Percentiles rank a stretch among this genome's conserved stretches.
phyloP scores from a whole-genome alignment of 768 basidiomycete genomes.

The Rubroboletus satanas region DNA sequence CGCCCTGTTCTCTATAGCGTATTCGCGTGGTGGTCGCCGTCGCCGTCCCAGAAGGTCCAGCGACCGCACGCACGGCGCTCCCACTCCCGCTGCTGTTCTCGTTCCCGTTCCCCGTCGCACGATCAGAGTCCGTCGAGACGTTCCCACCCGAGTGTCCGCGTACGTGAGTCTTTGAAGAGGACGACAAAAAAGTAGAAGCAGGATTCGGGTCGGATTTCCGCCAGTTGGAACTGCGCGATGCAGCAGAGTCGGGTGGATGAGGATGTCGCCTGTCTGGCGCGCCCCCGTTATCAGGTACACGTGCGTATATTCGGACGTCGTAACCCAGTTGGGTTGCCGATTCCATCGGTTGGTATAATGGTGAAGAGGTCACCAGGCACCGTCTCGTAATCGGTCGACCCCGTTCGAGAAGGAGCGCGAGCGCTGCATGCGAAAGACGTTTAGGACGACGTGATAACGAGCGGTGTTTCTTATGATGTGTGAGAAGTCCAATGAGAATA shows the following conservation, averaged over 20 bases:
- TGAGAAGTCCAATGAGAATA: conserved; percentile 80
- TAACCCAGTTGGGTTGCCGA: conserved; percentile 70
- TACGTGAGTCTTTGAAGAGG: conserved; percentile 9
- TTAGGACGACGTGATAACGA: conserved; percentile 36
- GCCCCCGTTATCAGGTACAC: conserved; percentile 66
- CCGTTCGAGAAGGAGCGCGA: conserved; percentile 76
- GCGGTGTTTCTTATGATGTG: conserved; percentile 56
- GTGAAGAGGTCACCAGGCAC: conserved; percentile 77
- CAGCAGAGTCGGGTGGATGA: conserved; percentile 10
- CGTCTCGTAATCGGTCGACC: conserved; percentile 72
- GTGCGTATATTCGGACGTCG: conserved; percentile 63
- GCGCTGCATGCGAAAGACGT: conserved; percentile 72
- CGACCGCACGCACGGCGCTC: conserved; percentile 7
- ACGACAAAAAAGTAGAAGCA: background rate
- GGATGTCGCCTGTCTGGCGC: conserved; percentile 48
- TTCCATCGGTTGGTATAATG: conserved; percentile 80
- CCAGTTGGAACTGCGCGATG: conserved; percentile 17
- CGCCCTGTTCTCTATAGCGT: conserved; percentile 85
- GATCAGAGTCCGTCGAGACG: conserved; percentile 27
- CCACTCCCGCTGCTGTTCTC: conserved; percentile 1
- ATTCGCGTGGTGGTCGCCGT: conserved; percentile 36
- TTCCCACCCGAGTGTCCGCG: conserved; percentile 21
- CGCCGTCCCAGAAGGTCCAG: conserved; percentile 14
- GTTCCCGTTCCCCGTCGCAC: background rate
- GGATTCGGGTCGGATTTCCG: conserved; percentile 19